phyloP scores from a whole-genome alignment of 805 yeast species.

The Candida vaughaniae region DNA sequence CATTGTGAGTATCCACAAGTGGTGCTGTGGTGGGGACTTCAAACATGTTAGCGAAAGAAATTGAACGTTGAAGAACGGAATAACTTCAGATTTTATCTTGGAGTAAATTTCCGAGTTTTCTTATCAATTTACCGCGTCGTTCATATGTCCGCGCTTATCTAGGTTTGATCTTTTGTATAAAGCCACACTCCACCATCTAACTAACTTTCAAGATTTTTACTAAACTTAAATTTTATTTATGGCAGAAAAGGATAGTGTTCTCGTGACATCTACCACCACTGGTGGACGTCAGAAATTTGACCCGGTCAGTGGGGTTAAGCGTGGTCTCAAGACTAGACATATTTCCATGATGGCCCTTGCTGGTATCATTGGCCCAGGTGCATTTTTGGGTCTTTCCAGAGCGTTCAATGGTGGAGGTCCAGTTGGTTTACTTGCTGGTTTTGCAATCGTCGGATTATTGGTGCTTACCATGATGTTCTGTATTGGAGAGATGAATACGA shows the following conservation, averaged over 20 bases:
- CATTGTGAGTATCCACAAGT: constrained; percentile 49
- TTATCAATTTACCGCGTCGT: too few species aligned
- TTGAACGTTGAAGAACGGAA: too few species aligned
- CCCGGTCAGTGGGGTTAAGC: constrained; percentile 36
- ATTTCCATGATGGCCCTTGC: constrained; percentile 24
- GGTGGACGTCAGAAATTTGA: constrained; percentile 16
- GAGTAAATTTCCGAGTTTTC: too few species aligned
- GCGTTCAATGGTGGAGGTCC: constrained; percentile 43
- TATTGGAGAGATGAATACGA: constrained; percentile 39
- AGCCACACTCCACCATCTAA: too few species aligned
- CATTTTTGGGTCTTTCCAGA: constrained; percentile 54
- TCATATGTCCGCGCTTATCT: too few species aligned
- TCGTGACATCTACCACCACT: not conserved
- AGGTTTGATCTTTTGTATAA: too few species aligned
- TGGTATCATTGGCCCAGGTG: constrained; percentile 47
- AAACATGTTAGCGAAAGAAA: too few species aligned
- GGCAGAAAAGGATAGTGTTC: not conserved
- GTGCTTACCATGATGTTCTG: constrained; percentile 39
- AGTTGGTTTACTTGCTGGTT: constrained; percentile 51
- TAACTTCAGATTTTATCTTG: too few species aligned
- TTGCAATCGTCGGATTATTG: constrained; percentile 45
- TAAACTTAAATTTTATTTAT: too few species aligned
- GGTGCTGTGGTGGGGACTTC: constrained; percentile 21
- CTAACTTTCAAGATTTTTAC: too few species aligned
- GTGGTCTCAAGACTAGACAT: constrained; percentile 35